These are phyloP conservation scores for Triglochin maritima DNA, from an alignment of 106 monocot species.

Conservation along the genomic window DNA sequence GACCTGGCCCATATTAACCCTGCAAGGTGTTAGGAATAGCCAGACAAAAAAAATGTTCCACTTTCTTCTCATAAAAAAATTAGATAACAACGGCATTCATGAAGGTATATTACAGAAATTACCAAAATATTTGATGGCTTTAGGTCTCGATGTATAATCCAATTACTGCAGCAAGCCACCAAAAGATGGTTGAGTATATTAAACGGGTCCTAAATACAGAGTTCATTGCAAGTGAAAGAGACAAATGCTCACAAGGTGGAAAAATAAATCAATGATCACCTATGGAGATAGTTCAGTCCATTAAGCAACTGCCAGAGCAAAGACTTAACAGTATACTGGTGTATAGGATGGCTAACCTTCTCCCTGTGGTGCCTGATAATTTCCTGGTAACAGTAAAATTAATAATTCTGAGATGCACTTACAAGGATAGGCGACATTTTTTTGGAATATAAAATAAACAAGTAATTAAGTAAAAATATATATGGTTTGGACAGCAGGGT, in stretches of 20 bases:
- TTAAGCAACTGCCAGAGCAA: constrained; percentile 99
- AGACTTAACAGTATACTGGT: constrained; percentile 92
- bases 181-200: constrained; percentile 1
- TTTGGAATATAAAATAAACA: neutral
- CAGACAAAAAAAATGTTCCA: neutral
- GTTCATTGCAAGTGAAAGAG: neutral
- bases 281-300: constrained; percentile 98
- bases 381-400: constrained; percentile 34
- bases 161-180: constrained; percentile 53
- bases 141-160: constrained; percentile 99
- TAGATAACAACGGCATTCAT: too few species aligned
- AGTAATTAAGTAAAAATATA: neutral
- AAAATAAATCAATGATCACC: constrained; percentile 25
- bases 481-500: too few species aligned
- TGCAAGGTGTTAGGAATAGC: constrained; percentile 1
- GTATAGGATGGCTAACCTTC: constrained; percentile 72
- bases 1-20: constrained; percentile 42
- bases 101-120: constrained; percentile 2
- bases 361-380: constrained; percentile 97
- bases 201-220: neutral
- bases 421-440: too few species aligned
- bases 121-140: constrained; percentile 99
- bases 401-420: neutral
- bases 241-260: neutral
- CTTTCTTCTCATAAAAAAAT: neutral